Base-by-base conservation (phyloP, 352 stramenopile species). In the Discostella stelligera region DNA sequence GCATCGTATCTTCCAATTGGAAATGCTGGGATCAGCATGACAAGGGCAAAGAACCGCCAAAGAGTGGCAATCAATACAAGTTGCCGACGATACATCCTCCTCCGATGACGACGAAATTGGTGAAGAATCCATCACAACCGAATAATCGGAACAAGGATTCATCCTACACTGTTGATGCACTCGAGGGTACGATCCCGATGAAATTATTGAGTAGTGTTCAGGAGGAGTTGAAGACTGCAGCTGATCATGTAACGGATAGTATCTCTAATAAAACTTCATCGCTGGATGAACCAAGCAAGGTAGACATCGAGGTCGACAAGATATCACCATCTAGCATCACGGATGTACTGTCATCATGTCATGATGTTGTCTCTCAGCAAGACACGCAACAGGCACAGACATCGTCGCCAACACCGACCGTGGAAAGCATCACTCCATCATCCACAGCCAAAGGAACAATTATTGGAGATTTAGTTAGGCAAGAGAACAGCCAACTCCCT, bases 1-100 rank as follows among this genome's bases (percentile, higher is more conserved):
- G 39, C 11, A 13, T 72, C 8, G 25, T 60, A n/a, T 52, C 11
- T 10, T 46, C 64, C 9, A 72, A 72, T 62, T 72, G 64, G 64
- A 39, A 53, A 52, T 72, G 64, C 18, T 71, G 63, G 64, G 16
- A 20, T n/a, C 37, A 44, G 11, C 7, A 44, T 14, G 37, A 44
- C 7, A 10, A 44, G 37, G 7, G 11, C 7, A 44, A 44, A 14
- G 7, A 44, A 8, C 7, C 7, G 11, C 37, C 37, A 44, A 32
- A 6, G 27, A 32, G 2, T 32, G 27, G 5, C 5, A 32, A 32
- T 32, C 27, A 2, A 6, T 32, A 32, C 27, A 32, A 32, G 27
- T 6, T 32, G 27, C 5, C 27, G 5, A 32, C 5, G 27, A 32
- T 32, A 44, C 37, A 3, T 10, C 37, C 37, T 44, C 7, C 32